Evolutionary conservation across 192 early-diverging fungal species (phyloP).

Genomic region (Linnemannia zychae): DNA sequence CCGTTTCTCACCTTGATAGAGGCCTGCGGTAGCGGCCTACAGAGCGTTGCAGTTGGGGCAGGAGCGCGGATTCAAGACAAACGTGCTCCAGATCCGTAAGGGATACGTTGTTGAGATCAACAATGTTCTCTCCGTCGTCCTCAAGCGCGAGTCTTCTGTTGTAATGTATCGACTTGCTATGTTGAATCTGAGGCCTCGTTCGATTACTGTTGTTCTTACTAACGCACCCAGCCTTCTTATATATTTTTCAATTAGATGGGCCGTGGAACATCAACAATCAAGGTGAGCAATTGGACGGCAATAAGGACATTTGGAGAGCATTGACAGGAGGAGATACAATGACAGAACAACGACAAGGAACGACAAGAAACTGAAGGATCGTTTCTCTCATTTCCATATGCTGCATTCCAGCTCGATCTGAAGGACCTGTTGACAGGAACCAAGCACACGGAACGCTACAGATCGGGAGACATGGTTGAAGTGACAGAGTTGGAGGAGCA

Average conservation of each 20-base stretch:
- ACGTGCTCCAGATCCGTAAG: conserved; percentile 67
- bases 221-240: background rate
- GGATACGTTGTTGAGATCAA: conserved; percentile 80
- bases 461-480: conserved; percentile 77
- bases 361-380: background rate
- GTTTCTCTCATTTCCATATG: background rate
- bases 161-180: conserved; percentile 66
- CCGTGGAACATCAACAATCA: conserved; percentile 42
- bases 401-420: conserved; percentile 70
- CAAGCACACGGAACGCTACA: conserved; percentile 77
- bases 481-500: conserved; percentile 76
- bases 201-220: background rate
- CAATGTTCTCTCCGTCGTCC: conserved; percentile 75
- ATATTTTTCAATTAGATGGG: conserved; percentile 28
- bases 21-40: background rate
- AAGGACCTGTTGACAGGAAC: conserved; percentile 73
- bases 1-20: background rate
- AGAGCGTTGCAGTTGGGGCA: conserved; percentile 7
- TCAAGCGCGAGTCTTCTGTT: conserved; percentile 72
- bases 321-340: background rate
- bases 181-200: background rate
- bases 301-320: background rate
- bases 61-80: conserved; percentile 64
- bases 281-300: conserved; percentile 21
- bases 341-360: background rate